Evolutionary conservation across 1,139 yeast species (phyloP).

Genomic region (Pneumocystis wakefieldiae): DNA sequence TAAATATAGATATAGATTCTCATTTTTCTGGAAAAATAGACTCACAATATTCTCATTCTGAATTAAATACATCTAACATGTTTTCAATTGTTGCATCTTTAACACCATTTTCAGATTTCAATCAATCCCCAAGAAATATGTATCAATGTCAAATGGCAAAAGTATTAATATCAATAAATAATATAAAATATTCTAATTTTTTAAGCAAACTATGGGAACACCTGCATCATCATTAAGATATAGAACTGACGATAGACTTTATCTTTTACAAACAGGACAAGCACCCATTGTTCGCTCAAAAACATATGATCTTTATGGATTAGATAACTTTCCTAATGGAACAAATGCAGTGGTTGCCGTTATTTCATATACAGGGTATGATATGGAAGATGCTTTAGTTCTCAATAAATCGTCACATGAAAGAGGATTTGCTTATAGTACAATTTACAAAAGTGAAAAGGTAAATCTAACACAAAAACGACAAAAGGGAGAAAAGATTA

Average conservation of each 20-base stretch:
- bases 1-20: constrained; percentile 77
- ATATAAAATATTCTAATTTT: neutral
- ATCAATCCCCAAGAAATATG: constrained; percentile 99
- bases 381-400: constrained; percentile 99
- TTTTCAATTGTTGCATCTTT: constrained; percentile 85
- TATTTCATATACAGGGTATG: constrained; percentile 95
- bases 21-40: constrained; percentile 27
- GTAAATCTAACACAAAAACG: constrained; percentile 65
- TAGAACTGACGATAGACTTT: constrained; percentile 87
- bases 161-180: neutral
- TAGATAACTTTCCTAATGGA: constrained; percentile 98
- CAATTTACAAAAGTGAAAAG: constrained; percentile 87
- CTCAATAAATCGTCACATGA: constrained; percentile 93
- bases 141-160: constrained; percentile 98
- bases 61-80: constrained; percentile 85
- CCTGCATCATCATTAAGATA: constrained; percentile 92
- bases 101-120: constrained; percentile 95
- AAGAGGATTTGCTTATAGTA: constrained; percentile 95
- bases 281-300: constrained; percentile 94
- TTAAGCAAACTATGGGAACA: constrained; percentile 97
- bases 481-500: constrained; percentile 85
- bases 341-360: constrained; percentile 98
- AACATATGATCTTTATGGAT: constrained; percentile 86
- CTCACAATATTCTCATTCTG: constrained; percentile 80
- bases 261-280: constrained; percentile 87